phyloP scores from a whole-genome alignment of 2,329 filamentous ascomycete species.

The Hortaea werneckii region DNA sequence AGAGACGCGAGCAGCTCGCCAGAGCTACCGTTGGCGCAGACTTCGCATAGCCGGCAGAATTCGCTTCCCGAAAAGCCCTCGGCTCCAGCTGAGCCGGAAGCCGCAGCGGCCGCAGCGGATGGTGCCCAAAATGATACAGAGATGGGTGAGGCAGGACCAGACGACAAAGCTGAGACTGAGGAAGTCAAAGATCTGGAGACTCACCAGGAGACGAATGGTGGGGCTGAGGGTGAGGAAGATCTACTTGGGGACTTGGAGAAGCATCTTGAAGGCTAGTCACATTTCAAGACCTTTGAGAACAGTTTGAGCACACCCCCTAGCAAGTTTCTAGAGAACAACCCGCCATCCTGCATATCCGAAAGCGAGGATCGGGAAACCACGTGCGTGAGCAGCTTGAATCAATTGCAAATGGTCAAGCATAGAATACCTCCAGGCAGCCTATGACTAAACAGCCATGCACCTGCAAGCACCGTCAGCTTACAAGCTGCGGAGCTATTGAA shows the following conservation, averaged over 20 bases:
- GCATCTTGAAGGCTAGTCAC: constrained; percentile 8
- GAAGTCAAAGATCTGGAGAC: neutral
- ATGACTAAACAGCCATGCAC: no score
- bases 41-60: constrained; percentile 29
- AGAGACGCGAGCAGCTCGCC: constrained; percentile 32
- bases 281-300: no score
- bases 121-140: neutral
- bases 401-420: no score
- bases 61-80: constrained; percentile 14
- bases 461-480: no score
- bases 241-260: constrained; percentile 21
- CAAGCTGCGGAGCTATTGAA: no score
- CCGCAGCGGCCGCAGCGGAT: neutral
- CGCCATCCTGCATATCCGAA: no score
- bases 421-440: no score
- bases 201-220: constrained; percentile 4
- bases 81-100: neutral
- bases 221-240: constrained; percentile 16
- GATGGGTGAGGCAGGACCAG: neutral
- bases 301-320: no score
- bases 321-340: no score
- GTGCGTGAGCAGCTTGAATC: no score
- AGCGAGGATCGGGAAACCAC: no score
- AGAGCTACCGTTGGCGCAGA: constrained; percentile 31
- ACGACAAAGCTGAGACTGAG: constrained; percentile 1